Evolutionary conservation across 805 yeast species (phyloP).

Genomic region (Starmerella etchellsii): DNA sequence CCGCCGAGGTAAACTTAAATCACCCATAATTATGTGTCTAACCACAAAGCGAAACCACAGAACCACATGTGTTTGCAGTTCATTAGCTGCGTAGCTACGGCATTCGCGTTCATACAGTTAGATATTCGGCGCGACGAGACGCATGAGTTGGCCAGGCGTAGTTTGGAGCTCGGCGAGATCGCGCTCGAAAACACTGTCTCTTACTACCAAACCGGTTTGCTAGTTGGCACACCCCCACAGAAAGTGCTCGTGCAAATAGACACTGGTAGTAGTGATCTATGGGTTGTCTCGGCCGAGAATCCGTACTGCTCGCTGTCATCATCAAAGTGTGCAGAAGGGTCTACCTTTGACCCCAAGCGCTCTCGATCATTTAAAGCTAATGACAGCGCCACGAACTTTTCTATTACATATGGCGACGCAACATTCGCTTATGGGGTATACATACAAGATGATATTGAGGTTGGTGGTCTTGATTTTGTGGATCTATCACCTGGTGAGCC

Average conservation of each 20-base stretch:
- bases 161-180: background rate
- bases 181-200: slow-evolving; percentile 22
- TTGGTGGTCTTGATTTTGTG: slow-evolving; percentile 28
- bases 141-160: background rate
- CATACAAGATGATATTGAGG: slow-evolving; percentile 43
- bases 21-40: too few species aligned
- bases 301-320: slow-evolving; percentile 27
- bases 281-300: slow-evolving; percentile 43
- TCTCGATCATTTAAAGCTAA: slow-evolving; percentile 7
- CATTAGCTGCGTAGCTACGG: too few species aligned
- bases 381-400: slow-evolving; percentile 13
- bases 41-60: too few species aligned
- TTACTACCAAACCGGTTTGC: slow-evolving; percentile 25
- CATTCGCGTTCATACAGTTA: background rate
- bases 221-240: slow-evolving; percentile 48
- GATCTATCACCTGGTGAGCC: background rate
- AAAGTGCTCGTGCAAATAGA: slow-evolving; percentile 46
- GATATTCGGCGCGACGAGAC: background rate
- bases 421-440: slow-evolving; percentile 41
- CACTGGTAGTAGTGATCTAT: slow-evolving; percentile 66
- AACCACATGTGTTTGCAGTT: too few species aligned
- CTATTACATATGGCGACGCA: slow-evolving; percentile 31
- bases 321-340: slow-evolving; percentile 2
- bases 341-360: slow-evolving; percentile 2
- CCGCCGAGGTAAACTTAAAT: too few species aligned